Evolutionary conservation across 73 alveolate genomes (phyloP), one percentile per base, ranked within the genome.

Genomic region (Stentor roeselii): DNA sequence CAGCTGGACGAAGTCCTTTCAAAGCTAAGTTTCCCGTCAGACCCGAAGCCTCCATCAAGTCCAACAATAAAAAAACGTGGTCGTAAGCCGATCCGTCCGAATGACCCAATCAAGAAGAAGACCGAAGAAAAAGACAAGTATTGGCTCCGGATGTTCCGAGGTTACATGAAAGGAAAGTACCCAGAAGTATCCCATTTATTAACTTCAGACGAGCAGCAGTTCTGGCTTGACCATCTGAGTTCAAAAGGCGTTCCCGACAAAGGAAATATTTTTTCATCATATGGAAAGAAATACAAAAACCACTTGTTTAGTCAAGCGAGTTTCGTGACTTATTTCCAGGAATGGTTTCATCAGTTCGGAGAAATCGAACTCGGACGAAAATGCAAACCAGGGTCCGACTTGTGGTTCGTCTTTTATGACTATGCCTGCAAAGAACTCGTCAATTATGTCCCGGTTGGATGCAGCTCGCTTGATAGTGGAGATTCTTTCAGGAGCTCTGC

Each of bases 381-480:
- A 67, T 67, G 80, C 80, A 67, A 34, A 40, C 80, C 80, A 27
- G 80, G 80, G 41, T 67, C 80, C 34, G 80, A 67, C 34, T 67
- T 67, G 34, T 67, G 80, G 37, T 67, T 21, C 41, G 80, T 67
- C 21, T 67, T 21, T 2, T 67, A 30, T 67, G 80, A 67, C 2
- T 67, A 67, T 67, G 80, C 80, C 41, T 27, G 80, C 2, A 67
- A 67, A 2, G 80, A 67, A n/a, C 80, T 67, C 14, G 80, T 67
- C 27, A 67, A 67, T 67, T 67, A 67, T 67, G 37, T 67, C 14
- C 80, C 80, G 21, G 41, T 21, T 67, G 80, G 80, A 67, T 21
- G 27, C 37, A 27, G 42, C 0, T 67, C 80, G 14, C 42, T 67
- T 30, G 80, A 67, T 67, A 34, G 80, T 1, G 41, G 41, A 67